Evolutionary conservation across 257 asterid genomes (phyloP), one percentile per base, ranked within the genome.

Genomic region (Solanum gandarillasii): DNA sequence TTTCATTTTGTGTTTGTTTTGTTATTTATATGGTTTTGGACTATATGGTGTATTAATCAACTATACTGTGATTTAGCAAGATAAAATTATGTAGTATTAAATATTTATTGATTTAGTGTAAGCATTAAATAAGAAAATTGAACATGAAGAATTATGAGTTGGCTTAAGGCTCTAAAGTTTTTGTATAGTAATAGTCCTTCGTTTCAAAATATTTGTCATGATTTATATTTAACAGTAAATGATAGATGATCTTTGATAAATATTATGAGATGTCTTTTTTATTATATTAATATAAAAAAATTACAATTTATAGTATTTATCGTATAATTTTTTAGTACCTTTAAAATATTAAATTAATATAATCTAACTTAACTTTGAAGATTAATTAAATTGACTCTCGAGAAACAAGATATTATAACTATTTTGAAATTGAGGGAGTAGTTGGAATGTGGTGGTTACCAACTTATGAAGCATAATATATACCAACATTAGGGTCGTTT

Each of bases 401-500:
- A 43, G 0, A 43, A 43, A 43, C 2, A 43, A 43, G 12, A 41
- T 41, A 39, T 39, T 39, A 10, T 39, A 39, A 43, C 48, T 43
- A 12, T 43, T 43, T 43, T 43, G 52, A 43, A 43, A 43, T 43
- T 43, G 52, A 43, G 52, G 52, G 16, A 60, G 5, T 60, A 21
- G 83, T 36, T 74, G 21, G 20, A 36, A 21, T 74, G 5, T 36
- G 83, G 83, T 74, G 83, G 83, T 11, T 74, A 74, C 82, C 83
- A 74, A 74, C 52, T 21, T 35, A 21, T 36, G 83, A 36, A 35
- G 48, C 27, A 72, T 38, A 34, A 8, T 2, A 48, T 48, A 14
- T 48, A 48, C 58, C 58, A 48, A 34, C 7, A 35, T 73, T 34
- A 9, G 16, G 21, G 3, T 27, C 0, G 0, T 67, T 67, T 67